Evolutionary conservation across 2,329 filamentous ascomycete species (phyloP).

Genomic region (Botryotinia convoluta): DNA sequence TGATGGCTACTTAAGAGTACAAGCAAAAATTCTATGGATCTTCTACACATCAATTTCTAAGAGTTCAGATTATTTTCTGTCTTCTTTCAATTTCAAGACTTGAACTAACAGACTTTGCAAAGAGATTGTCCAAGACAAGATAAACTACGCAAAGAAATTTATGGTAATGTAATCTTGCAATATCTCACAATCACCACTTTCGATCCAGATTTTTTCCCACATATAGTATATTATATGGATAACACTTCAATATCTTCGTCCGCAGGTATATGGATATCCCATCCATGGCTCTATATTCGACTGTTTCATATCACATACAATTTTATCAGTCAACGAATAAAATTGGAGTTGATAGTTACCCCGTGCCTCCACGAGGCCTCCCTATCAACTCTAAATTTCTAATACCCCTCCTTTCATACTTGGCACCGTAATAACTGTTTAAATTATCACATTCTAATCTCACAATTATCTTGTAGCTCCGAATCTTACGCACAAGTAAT

Average conservation of each 20-base stretch:
- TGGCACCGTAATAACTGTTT: not conserved
- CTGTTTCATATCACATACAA: not conserved
- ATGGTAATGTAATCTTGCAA: slow-evolving; percentile 9
- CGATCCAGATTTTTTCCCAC: not conserved
- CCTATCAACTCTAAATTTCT: not conserved
- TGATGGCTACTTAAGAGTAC: slow-evolving; percentile 10
- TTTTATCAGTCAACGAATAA: not conserved
- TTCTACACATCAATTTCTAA: not conserved
- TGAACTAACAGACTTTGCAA: not conserved
- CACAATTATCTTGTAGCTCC: not conserved
- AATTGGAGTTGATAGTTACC: not conserved
- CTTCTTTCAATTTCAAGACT: not conserved
- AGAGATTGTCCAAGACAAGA: not conserved
- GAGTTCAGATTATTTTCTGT: not conserved
- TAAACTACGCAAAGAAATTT: not conserved
- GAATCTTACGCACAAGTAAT: not conserved
- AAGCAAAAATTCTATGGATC: slow-evolving; percentile 1
- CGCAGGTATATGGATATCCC: not conserved
- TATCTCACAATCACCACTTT: not conserved
- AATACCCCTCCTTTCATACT: not conserved
- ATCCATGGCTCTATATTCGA: not conserved
- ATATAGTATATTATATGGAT: not conserved
- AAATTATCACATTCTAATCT: not conserved
- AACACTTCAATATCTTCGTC: not conserved
- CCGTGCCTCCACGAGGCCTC: not conserved